Evolutionary conservation across 108 stramenopile species (phyloP), one percentile per base, ranked within the genome.

Genomic region (Cyclostephanos invisitatus): DNA sequence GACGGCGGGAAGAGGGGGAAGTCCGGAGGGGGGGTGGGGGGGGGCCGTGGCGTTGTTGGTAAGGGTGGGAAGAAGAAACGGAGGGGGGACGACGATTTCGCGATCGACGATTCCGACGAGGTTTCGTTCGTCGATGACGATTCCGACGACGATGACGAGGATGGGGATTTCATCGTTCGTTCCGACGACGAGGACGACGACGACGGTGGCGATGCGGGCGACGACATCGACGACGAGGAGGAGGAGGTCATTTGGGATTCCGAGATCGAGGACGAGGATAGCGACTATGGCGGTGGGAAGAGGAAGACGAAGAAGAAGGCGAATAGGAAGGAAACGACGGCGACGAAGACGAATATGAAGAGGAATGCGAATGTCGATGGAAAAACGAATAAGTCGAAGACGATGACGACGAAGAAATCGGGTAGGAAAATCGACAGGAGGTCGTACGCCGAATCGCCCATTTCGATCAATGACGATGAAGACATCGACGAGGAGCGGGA

Each of bases 261-360:
- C 25, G 77, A 77, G 44, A 70, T 82, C 17, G 80, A 85, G 17
- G 83, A 82, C 44, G 81, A 82, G 28, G 72, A 76, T 17, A 62
- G 48, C 42, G 51, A 37, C 32, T 75, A 28, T 49, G 79, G 70
- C 48, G 35, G 2, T 44, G 37, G 22, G 5, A 15, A 60, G 17
- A 46, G 60, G 29, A 64, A 55, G 12, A n/a, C n/a, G n/a, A 38
- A 36, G 14, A 38, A 68, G 28, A 57, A 68, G 18, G 57, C 50
- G 7, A 72, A 78, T 10, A 53, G 38, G 29, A 69, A 58, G 7
- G 67, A 32, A 3, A 72, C 29, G 62, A 72, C n/a, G 63, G 56
- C 42, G 20, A 58, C 12, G 69, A 59, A n/a, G 81, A 73, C 49
- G 10, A 20, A 5, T 0, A 7, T 0, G 51, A 53, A 53, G 51